A percentile compares a stretch with the other conserved stretches of the same genome.
These are phyloP conservation scores for Apiotrichum veenhuisii DNA, from an alignment of 1,284 basidiomycete species.

Conservation along the genomic window DNA sequence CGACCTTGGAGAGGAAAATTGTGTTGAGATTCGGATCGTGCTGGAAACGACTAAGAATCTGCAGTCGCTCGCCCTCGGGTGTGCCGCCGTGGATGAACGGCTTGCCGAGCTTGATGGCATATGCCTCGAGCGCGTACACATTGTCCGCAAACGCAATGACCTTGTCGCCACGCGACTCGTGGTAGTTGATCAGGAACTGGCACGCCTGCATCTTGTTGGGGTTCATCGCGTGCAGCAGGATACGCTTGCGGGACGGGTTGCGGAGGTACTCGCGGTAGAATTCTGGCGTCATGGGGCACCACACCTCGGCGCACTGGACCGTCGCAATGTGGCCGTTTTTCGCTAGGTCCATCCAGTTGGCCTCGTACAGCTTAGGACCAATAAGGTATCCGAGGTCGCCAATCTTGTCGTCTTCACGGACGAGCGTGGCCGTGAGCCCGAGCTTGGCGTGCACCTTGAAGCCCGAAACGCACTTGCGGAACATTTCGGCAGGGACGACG, in stretches of 20 bases:
- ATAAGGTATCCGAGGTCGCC: slow-evolving; percentile 98
- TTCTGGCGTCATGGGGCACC: slow-evolving; percentile 99
- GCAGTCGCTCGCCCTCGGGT: slow-evolving; percentile 91
- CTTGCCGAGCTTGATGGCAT: slow-evolving; percentile 90
- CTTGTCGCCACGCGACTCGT: slow-evolving; percentile 96
- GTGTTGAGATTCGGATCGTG: slow-evolving; percentile 95
- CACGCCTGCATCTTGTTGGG: slow-evolving; percentile 99
- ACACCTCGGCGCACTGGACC: slow-evolving; percentile 99
- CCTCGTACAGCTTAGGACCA: slow-evolving; percentile 98
- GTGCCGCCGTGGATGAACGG: slow-evolving; percentile 97
- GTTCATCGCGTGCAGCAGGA: slow-evolving; percentile 99
- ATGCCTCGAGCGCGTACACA: slow-evolving; percentile 93
- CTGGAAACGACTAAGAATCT: slow-evolving; percentile 92
- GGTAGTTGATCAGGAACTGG: slow-evolving; percentile 97
- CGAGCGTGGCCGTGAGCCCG: slow-evolving; percentile 79
- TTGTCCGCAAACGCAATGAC: slow-evolving; percentile 99
- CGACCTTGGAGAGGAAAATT: slow-evolving; percentile 98
- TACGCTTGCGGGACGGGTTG: slow-evolving; percentile 72
- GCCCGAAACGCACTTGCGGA: slow-evolving; percentile 88
- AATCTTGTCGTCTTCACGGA: slow-evolving; percentile 99
- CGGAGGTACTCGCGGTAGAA: slow-evolving; percentile 98
- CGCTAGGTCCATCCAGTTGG: slow-evolving; percentile 99
- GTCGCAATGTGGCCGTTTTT: slow-evolving; percentile 99
- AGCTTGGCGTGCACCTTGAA: slow-evolving; percentile 98
- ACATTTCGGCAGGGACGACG: slow-evolving; percentile 96